Evolutionary conservation across 2,329 filamentous ascomycete genomes (phyloP), one percentile per base, ranked within the genome.

Genomic region (Emmonsiellopsis sp.): DNA sequence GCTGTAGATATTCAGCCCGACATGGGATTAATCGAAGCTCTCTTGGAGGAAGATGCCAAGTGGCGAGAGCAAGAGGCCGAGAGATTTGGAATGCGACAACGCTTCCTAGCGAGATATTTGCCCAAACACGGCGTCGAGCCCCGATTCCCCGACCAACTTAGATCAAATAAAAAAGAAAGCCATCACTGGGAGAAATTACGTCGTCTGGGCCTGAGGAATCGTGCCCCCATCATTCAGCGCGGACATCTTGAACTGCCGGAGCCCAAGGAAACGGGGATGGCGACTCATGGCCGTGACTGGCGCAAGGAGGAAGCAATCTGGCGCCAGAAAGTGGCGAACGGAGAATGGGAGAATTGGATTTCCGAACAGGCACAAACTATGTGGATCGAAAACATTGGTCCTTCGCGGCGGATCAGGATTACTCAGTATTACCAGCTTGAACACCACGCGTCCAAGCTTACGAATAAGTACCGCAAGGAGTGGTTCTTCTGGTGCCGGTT

Each of bases 21-120:
- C 8, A 33, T 48, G 21, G 37, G 47, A 13, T 8, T 51, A 36
- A 14, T 56, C 43, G 53, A 55, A 42, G 45, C 21, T 0, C 48
- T 56, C 27, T 39, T 57, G 33, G 53, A 51, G 5, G 53, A 56
- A 49, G 57, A 58, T 36, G 46, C 47, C 27, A 14, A 53, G 40
- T 53, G 53, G 45, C 49, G 51, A 37, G 17, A 14, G 45, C 9
- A 36, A 39, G 47, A 49, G 14, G 31, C 39, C 17, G 39, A 36
- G 34, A 50, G 40, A 17, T 13, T 31, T 37, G n/a, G 17, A 17
- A 34, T 39, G 21, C 34, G 47, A 42, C 47, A 34, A 32, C 17
- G 40, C 31, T 49, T 49, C 17, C 21, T 49, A 27, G 47, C 32
- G 40, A 27, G 36, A 36, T 39, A 49, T 27, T 36, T 36, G 2